Base-by-base conservation (phyloP, 108 stramenopile species). In the Chaetoceros muelleri region DNA sequence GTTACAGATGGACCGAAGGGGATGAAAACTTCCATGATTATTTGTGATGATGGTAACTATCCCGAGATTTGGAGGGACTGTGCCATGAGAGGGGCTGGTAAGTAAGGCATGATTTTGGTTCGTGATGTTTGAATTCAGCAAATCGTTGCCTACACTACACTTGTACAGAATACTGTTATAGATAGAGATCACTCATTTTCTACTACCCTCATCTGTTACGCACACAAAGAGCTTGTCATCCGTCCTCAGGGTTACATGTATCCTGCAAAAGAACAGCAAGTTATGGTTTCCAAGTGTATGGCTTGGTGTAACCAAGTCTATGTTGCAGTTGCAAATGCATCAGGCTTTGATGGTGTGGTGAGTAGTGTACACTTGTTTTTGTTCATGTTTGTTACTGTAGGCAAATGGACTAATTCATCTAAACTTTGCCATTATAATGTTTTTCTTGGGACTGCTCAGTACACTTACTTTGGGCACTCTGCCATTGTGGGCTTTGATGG, bases 251-350 rank as follows among this genome's bases (percentile, higher is more conserved):
- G 76, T 1, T 71, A 74, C 62, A 87, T 79, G 85, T 87, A 87
- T 56, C 85, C 85, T 2, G 85, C 85, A 27, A 89, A 89, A 67
- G 87, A 89, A 44, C 87, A 89, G 48, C 87, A 89, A 69, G 76
- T 89, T 19, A 65, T 75, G 53, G 87, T 89, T 18, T 72, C 73
- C 57, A 89, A 89, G 61, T 75, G 73, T 2, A 89, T 89, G 87
- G 87, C 87, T 20, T 89, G 81, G 81, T 84, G 83, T 71, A 89
- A 89, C 57, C 69, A 85, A 44, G 79, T 82, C 1, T 89, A 84
- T 55, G 87, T 89, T 22, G 87, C 87, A n/a, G 87, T 89, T 0
- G 87, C 87, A 2, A 89, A 89, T 62, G 87, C 87, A 10, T 73
- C 87, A 0, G 87, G 87, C 25, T 82, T 81, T 46, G 87, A 84